Percentiles rank a stretch among this genome's conserved stretches.
Evolutionary conservation across 2,329 filamentous ascomycete species (phyloP).

Genomic region (Trichoderma brevicompactum): DNA sequence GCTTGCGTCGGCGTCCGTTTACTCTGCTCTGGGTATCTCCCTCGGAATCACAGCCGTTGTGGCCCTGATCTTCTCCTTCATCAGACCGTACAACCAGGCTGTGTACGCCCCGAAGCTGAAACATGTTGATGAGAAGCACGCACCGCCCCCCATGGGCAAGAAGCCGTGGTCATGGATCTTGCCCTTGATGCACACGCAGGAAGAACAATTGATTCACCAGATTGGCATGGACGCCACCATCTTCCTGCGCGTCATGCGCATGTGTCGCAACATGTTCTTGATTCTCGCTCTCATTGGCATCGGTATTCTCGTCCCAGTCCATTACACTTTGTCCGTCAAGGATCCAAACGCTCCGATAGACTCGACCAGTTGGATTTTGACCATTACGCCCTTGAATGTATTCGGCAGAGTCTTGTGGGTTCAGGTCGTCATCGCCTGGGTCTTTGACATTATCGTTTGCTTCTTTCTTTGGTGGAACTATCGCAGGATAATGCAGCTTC

Average conservation of each 20-base stretch:
- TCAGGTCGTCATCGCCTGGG: conserved; percentile 61
- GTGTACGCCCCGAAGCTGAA: conserved; percentile 95
- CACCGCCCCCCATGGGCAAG: conserved; percentile 83
- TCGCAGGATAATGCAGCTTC: conserved; percentile 68
- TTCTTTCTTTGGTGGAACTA: conserved; percentile 93
- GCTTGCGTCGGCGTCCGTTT: conserved; percentile 59
- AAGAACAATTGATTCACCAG: conserved; percentile 76
- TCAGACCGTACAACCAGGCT: conserved; percentile 87
- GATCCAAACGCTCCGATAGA: conserved; percentile 30
- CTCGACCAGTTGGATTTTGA: conserved; percentile 54
- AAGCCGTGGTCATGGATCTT: conserved; percentile 86
- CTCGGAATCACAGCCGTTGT: conserved; percentile 74
- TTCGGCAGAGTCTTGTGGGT: conserved; percentile 60
- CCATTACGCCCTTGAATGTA: conserved; percentile 63
- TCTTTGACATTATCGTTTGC: conserved; percentile 75
- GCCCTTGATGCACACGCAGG: conserved; percentile 77
- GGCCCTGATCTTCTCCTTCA: conserved; percentile 80
- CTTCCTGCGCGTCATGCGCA: conserved; percentile 84
- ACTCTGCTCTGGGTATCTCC: conserved; percentile 80
- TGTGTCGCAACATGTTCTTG: conserved; percentile 91
- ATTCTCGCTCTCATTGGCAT: conserved; percentile 73
- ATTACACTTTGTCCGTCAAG: conserved; percentile 56
- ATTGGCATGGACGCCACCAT: conserved; percentile 90
- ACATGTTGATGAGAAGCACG: conserved; percentile 87
- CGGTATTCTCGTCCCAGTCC: conserved; percentile 79